Evolutionary conservation across 2,329 filamentous ascomycete genomes (phyloP), one percentile per base, ranked within the genome.

Genomic region (Talaromyces sp.): DNA sequence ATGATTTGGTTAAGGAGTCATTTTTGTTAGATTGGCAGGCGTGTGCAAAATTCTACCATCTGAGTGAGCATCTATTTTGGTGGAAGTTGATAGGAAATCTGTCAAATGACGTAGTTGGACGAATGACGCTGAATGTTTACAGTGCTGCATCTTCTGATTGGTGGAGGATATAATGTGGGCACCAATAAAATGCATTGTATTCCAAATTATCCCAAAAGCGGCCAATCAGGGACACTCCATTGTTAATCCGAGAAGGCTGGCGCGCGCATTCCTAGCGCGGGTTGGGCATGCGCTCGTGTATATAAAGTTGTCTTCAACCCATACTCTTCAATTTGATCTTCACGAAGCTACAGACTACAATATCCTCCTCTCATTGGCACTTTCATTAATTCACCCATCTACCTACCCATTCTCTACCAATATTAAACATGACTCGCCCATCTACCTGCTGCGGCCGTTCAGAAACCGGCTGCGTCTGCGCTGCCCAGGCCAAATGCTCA

Each of bases 401-500:
- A 19, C 31, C 31, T 24, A n/a, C 10, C 35, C 2, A 43, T 35
- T 17, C n/a, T 14, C 21, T 12, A 31, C 38, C 19, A 10, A 11
- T 24, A 48, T 29, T 11, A 11, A 61, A 17, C 35, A 62, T 61
- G 58, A 58, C 59, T 26, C 62, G 60, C 31, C 63, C 70, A 58
- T 69, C 70, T 4, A 83, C 81, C 67, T 87, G 85, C 83, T 87
- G 85, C 75, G 82, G 82, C 74, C 81, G 81, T 67, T 78, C 81
- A 67, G 69, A 79, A 65, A 79, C 48, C 26, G 75, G 78, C 69
- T 87, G 85, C 68, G 80, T 82, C 66, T 85, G 83, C 68, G 81
- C 82, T 43, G 76, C 80, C 58, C 82, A 85, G 67, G 83, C 84
- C 63, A 85, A 77, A 63, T 96, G 92, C 85, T 95, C 91, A 17